These are phyloP conservation scores for Cadophora sp. DNA, from an alignment of 2,329 filamentous ascomycete genomes.

Conservation along the genomic window DNA sequence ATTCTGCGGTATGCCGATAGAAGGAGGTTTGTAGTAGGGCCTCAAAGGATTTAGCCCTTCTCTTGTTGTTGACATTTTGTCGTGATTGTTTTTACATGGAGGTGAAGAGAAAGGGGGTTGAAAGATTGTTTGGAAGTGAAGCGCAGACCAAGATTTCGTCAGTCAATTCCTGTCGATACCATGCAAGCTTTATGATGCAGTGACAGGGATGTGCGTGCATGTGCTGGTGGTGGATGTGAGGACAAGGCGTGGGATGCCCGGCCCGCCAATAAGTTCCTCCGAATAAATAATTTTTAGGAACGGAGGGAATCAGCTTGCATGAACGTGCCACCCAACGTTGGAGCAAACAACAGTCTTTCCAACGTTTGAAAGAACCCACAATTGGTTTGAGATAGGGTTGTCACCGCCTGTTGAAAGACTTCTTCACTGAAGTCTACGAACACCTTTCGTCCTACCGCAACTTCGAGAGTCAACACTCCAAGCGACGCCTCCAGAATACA, in stretches of 20 bases:
- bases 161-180: constrained; percentile 7
- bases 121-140: constrained; percentile 14
- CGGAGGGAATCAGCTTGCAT: not conserved
- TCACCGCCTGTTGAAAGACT: not conserved
- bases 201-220: constrained; percentile 31
- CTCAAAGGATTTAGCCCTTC: constrained; percentile 64
- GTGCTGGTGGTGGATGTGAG: constrained; percentile 8
- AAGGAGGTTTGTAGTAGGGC: constrained; percentile 69
- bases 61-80: constrained; percentile 52
- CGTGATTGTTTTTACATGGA: constrained; percentile 18
- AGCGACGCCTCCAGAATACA: constrained; percentile 11
- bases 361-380: constrained; percentile 13
- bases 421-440: constrained; percentile 7
- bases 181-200: constrained; percentile 26
- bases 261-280: constrained; percentile 14
- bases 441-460: not conserved
- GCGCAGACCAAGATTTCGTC: constrained; percentile 28
- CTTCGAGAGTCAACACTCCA: not conserved
- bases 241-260: constrained; percentile 3
- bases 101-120: constrained; percentile 17
- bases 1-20: constrained; percentile 64
- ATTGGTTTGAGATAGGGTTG: not conserved
- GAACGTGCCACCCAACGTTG: constrained; percentile 9
- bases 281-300: constrained; percentile 23
- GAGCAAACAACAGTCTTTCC: not conserved